A percentile compares a stretch with the other conserved stretches of the same genome.
Conservation (phyloP, 2,329 filamentous ascomycete genomes). For the Sclerotinia nivalis region DNA sequence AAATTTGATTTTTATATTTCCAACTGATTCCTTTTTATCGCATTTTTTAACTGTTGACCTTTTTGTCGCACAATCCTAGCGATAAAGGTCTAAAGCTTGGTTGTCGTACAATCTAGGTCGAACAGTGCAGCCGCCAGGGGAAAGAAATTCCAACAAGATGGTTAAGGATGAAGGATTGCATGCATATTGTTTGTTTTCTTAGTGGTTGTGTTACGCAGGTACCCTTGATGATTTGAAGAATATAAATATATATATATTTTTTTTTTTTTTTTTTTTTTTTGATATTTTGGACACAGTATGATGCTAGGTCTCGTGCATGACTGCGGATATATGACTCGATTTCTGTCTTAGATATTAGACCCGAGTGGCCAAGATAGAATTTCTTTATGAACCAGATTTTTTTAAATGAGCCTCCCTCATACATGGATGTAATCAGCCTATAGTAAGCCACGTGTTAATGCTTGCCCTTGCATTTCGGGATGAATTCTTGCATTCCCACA, state of each 20-base stretch:
- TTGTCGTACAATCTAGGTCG: background rate
- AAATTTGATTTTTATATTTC: background rate
- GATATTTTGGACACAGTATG: background rate
- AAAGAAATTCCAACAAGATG: conserved; percentile 7
- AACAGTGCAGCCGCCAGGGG: conserved; percentile 15
- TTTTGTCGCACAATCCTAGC: conserved; percentile 4
- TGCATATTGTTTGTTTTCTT: background rate
- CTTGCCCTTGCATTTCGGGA: conserved; percentile 23
- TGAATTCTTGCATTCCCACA: conserved; percentile 21
- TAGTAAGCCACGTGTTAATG: conserved; percentile 15
- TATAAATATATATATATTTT: too few relatives aligned
- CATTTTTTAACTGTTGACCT: background rate
- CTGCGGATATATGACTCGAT: conserved; percentile 17
- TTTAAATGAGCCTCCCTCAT: conserved; percentile 13
- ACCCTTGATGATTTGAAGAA: background rate
- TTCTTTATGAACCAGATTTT: background rate
- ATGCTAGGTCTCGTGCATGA: conserved; percentile 7
- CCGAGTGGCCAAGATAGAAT: background rate
- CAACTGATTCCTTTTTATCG: too few relatives aligned
- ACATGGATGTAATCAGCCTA: conserved; percentile 11
- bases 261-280: background rate
- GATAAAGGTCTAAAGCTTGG: conserved; percentile 5
- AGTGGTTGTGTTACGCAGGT: conserved; percentile 13
- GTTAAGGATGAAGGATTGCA: conserved; percentile 16
- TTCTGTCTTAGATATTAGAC: conserved; percentile 13